Conservation (phyloP, 192 early-diverging fungal genomes). For the Backusella tuberculispora region DNA sequence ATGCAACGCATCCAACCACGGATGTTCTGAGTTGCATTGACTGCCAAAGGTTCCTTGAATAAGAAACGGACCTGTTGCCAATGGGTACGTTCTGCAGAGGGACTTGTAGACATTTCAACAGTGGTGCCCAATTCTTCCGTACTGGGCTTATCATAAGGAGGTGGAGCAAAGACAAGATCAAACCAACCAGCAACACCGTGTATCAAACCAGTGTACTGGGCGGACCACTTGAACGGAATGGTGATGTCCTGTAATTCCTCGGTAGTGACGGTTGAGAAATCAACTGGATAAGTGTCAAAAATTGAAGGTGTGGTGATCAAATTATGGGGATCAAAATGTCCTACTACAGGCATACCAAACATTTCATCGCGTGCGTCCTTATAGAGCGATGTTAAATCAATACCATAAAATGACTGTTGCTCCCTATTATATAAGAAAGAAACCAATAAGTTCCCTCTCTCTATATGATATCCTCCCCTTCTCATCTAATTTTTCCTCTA, state of each 20-base stretch:
- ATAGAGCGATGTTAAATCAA: slow-evolving; percentile 88
- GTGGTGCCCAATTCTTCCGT: slow-evolving; percentile 51
- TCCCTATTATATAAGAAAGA: slow-evolving; percentile 48
- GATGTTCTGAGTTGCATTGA: slow-evolving; percentile 88
- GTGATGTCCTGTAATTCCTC: slow-evolving; percentile 81
- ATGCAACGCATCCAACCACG: slow-evolving; percentile 85
- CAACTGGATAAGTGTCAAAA: slow-evolving; percentile 63
- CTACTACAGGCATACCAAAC: slow-evolving; percentile 93
- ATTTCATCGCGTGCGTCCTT: slow-evolving; percentile 87
- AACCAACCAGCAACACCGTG: slow-evolving; percentile 98
- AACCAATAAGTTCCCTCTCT: not conserved
- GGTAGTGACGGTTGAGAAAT: slow-evolving; percentile 84
- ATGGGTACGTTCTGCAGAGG: slow-evolving; percentile 87
- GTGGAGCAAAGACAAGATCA: slow-evolving; percentile 82
- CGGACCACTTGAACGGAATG: slow-evolving; percentile 82
- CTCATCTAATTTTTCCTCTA: not conserved
- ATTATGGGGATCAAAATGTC: slow-evolving; percentile 85
- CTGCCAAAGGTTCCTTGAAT: slow-evolving; percentile 91
- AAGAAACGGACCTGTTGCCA: slow-evolving; percentile 98
- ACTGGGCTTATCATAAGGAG: slow-evolving; percentile 40
- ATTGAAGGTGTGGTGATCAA: slow-evolving; percentile 70
- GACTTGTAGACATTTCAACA: slow-evolving; percentile 84
- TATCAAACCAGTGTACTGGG: slow-evolving; percentile 86
- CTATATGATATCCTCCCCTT: not conserved
- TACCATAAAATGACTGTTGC: slow-evolving; percentile 86